Evolutionary conservation across 345 rosid species (phyloP).

Genomic region (Eutrema yunnanense): DNA sequence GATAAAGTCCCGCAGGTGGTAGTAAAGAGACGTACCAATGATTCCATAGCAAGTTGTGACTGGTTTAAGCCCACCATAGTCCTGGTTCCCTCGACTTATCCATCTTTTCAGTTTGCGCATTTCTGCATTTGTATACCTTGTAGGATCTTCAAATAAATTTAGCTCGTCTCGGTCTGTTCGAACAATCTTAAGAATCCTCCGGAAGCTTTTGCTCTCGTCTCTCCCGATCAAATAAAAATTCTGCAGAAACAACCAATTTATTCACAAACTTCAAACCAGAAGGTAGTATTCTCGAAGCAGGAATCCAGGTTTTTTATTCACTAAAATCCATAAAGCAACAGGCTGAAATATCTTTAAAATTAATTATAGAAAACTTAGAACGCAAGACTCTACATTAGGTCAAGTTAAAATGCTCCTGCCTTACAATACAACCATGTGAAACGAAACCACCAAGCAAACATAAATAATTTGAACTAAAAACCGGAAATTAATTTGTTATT

Average conservation of each 20-base stretch:
- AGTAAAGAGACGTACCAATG: constrained; percentile 44
- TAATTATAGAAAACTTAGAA: too few species aligned
- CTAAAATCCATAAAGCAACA: not conserved
- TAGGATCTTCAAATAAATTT: constrained; percentile 53
- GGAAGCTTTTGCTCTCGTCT: constrained; percentile 47
- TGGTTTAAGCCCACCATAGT: constrained; percentile 60
- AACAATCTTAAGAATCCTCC: constrained; percentile 79
- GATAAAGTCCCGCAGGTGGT: not conserved
- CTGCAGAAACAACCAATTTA: constrained; percentile 31
- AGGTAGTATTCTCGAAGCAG: not conserved
- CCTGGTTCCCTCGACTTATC: constrained; percentile 53
- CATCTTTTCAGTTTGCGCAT: constrained; percentile 48
- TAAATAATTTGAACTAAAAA: too few species aligned
- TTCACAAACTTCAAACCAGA: not conserved
- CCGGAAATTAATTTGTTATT: too few species aligned
- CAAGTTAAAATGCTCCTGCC: constrained; percentile 14
- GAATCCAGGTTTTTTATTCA: not conserved
- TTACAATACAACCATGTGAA: constrained; percentile 5
- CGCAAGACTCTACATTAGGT: constrained; percentile 17
- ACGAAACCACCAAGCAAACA: not conserved
- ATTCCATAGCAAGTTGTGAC: constrained; percentile 73
- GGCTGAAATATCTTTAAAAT: too few species aligned
- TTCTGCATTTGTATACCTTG: constrained; percentile 53
- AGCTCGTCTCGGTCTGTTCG: constrained; percentile 55
- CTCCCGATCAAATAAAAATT: constrained; percentile 78